Base-by-base conservation (phyloP, 108 stramenopile species). In the Nannochloropsis gaditana region DNA sequence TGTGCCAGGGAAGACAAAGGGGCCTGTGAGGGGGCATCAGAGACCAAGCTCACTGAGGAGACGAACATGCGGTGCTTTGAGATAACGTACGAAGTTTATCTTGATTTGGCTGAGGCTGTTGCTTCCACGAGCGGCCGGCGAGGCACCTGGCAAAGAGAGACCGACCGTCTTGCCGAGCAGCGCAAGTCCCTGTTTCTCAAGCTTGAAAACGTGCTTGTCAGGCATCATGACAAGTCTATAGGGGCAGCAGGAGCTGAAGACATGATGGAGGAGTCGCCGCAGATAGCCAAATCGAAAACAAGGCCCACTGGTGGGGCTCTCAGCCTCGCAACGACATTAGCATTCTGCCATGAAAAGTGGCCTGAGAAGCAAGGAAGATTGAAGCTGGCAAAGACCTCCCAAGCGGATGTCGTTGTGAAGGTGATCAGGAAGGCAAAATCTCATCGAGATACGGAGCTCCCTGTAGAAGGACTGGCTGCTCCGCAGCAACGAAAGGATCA, bases 311-410 rank as follows among this genome's bases (percentile, higher is more conserved):
- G 31, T 31, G 31, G 31, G 31, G 59, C 59, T n/a, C n/a, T n/a
- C 2, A 73, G 19, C 59, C 59, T 73, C n/a, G 59, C 15, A n/a
- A 6, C n/a, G 19, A n/a, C 59, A n/a, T 73, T 73, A n/a, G 59
- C 15, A n/a, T 73, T n/a, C 59, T 15, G 59, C 19, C 59, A 73
- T n/a, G 59, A 73, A n/a, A 73, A 8, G n/a, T 73, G 59, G 59
- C n/a, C 59, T n/a, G 59, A 73, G 59, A 73, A 73, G 59, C 59
- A 73, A 73, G 59, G 59, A 73, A 15, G 59, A n/a, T n/a, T 15
- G 2, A 73, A 73, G 2, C 2, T 73, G 59, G 59, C 59, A n/a
- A 31, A 31, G 31, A 31, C 0, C 31, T 31, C 31, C 31, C 31
- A 31, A 31, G 31, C 31, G 31, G 31, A 31, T 31, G 0, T 31